Base-by-base conservation (phyloP, 2,329 filamentous ascomycete species). In the Mycosphaerella sp. region DNA sequence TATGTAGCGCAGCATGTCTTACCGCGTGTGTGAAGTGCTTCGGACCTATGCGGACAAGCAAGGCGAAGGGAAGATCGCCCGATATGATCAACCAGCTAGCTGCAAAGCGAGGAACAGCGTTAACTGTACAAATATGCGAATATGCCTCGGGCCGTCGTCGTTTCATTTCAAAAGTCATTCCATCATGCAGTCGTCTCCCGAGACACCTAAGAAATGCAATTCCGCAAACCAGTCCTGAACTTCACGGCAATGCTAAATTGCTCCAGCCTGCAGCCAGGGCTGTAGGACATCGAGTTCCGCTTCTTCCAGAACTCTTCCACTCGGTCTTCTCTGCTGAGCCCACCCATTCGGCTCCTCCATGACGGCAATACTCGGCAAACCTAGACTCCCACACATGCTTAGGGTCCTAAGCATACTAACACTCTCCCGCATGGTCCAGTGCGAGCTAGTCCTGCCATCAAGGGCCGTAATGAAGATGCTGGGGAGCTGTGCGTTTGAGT, bases 331-430 rank as follows among this genome's bases (percentile, higher is more conserved):
- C 42, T 57, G 56, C 37, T 51, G 45, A 32, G 41, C 45, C 45
- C 45, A 48, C 10, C 45, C 44, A 17, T 34, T 34, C 30, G 46
- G 54, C 13, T 58, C 56, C 13, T 57, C 58, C 44, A 54, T 46
- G 16, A 55, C 46, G 2, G 52, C 44, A 3, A 60, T 51, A n/a
- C 50, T 44, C 12, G 63, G 62, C 60, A 66, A 62, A 5, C 63
- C 61, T 21, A 66, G 46, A 10, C 49, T 57, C 3, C 63, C 64
- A 25, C 57, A 59, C 58, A 66, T 59, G 8, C 55, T 60, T 35
- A 67, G 50, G 6, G 58, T 62, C 32, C 64, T 48, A 27, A 67
- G 44, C 64, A 67, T 65, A 6, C 58, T 60, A 2, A 66, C 55
- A 2, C 58, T 60, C n/a, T 65, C 59, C 8, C 52, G 54, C 50